phyloP scores from a whole-genome alignment of 495 filamentous ascomycete genomes.

The Sordaria brevicollis region DNA sequence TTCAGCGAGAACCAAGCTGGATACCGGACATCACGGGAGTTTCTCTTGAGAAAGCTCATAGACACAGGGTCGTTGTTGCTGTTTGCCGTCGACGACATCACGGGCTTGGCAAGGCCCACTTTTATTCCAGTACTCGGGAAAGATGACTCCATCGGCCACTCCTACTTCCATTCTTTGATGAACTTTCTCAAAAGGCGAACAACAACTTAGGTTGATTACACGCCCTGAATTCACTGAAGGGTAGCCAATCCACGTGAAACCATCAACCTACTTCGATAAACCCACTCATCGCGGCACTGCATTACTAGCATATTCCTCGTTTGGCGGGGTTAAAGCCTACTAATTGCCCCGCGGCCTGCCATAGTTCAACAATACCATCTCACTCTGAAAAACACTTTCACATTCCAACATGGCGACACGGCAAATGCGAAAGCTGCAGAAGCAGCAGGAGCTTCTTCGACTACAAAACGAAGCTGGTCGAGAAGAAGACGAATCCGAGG shows the following conservation, averaged over 20 bases:
- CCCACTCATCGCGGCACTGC: background rate
- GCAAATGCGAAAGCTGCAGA: slow-evolving; percentile 67
- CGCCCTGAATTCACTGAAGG: background rate
- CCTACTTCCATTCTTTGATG: background rate
- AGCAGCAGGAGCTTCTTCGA: slow-evolving; percentile 49
- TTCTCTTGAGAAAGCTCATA: background rate
- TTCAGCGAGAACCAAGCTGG: background rate
- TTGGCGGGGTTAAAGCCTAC: background rate
- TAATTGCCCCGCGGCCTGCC: background rate
- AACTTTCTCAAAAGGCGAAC: background rate
- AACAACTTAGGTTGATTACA: background rate
- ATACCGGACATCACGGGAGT: no score
- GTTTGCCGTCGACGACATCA: background rate
- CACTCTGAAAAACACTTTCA: slow-evolving; percentile 3
- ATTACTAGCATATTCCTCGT: background rate
- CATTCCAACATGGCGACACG: slow-evolving; percentile 59
- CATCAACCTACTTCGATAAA: no score
- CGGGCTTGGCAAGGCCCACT: background rate
- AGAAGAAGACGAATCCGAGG: slow-evolving; percentile 33
- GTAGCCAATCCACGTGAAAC: no score
- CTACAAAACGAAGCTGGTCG: slow-evolving; percentile 25
- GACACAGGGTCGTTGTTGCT: background rate
- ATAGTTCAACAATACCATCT: background rate
- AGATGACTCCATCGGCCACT: background rate
- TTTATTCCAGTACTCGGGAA: background rate